phyloP scores from a whole-genome alignment of 225 moss, liverwort and hornwort genomes.

The Polytrichum commune region DNA sequence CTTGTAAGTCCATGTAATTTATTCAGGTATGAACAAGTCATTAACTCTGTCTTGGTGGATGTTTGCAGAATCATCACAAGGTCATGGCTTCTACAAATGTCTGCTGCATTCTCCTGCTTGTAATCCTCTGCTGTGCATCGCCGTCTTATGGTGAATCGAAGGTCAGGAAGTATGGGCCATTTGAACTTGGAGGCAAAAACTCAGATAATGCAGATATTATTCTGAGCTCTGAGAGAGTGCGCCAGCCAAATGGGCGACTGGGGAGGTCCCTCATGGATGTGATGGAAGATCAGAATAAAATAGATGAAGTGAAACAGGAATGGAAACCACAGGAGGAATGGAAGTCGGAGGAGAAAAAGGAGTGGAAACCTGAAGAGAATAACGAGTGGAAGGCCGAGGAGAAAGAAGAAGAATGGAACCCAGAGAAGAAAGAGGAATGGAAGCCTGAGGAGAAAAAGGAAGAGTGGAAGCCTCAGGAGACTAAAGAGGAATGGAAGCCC shows the following conservation, averaged over 20 bases:
- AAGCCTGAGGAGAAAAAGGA: no score
- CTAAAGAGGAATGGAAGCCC: no score
- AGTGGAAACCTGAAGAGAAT: not conserved
- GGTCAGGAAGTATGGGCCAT: constrained; percentile 17
- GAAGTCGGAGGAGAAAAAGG: constrained; percentile 1
- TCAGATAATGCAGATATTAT: not conserved
- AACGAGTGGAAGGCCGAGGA: not conserved
- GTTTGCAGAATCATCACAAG: constrained; percentile 8
- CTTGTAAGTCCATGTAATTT: no score
- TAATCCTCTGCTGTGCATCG: constrained; percentile 11
- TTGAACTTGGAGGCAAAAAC: not conserved
- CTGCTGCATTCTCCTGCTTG: constrained; percentile 9
- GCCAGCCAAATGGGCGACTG: not conserved
- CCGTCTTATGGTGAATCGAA: constrained; percentile 7
- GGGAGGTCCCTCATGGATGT: constrained; percentile 9
- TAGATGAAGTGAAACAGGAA: not conserved
- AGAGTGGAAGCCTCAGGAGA: not conserved
- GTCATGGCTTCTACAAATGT: constrained; percentile 12
- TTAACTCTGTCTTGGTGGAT: not conserved
- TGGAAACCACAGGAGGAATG: constrained; percentile 4
- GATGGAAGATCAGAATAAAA: not conserved
- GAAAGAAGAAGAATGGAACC: not conserved
- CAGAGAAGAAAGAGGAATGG: no score
- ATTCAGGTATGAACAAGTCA: no score
- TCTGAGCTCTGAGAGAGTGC: not conserved